Evolutionary conservation across 108 stramenopile genomes (phyloP).

Genomic region (Nitzschia palea): DNA sequence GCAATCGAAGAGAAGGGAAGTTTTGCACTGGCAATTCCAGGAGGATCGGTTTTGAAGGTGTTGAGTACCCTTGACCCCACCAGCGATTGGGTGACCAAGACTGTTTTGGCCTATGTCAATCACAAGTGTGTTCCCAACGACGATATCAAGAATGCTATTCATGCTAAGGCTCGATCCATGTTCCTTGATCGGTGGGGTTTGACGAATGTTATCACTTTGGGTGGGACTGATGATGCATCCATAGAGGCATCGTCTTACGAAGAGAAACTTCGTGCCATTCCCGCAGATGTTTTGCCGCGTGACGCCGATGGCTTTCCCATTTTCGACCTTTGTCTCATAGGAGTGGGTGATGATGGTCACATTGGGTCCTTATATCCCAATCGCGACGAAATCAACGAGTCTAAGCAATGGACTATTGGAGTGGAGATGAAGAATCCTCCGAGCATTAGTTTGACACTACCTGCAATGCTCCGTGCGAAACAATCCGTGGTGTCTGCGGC

Average conservation of each 20-base stretch:
- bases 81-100: conserved; percentile 51
- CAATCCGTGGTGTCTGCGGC: conserved; percentile 70
- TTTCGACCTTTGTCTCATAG: conserved; percentile 79
- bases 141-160: conserved; percentile 58
- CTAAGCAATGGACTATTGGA: conserved; percentile 59
- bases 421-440: conserved; percentile 75
- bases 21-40: conserved; percentile 83
- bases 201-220: conserved; percentile 46
- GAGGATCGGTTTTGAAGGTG: conserved; percentile 78
- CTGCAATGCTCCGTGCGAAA: conserved; percentile 67
- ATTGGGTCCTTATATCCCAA: conserved; percentile 74
- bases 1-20: conserved; percentile 57
- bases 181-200: conserved; percentile 68
- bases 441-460: conserved; percentile 65
- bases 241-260: conserved; percentile 68
- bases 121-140: conserved; percentile 77
- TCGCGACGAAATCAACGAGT: conserved; percentile 57
- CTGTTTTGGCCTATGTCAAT: conserved; percentile 78
- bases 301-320: conserved; percentile 65
- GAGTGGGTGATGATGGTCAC: conserved; percentile 86
- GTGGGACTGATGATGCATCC: conserved; percentile 53
- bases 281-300: conserved; percentile 42
- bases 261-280: conserved; percentile 40
- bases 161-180: conserved; percentile 67
- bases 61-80: conserved; percentile 24